A percentile compares a stretch with the other conserved stretches of the same genome.
Evolutionary conservation across 106 monocot genomes (phyloP).

Genomic region (Dioscorea alata): DNA sequence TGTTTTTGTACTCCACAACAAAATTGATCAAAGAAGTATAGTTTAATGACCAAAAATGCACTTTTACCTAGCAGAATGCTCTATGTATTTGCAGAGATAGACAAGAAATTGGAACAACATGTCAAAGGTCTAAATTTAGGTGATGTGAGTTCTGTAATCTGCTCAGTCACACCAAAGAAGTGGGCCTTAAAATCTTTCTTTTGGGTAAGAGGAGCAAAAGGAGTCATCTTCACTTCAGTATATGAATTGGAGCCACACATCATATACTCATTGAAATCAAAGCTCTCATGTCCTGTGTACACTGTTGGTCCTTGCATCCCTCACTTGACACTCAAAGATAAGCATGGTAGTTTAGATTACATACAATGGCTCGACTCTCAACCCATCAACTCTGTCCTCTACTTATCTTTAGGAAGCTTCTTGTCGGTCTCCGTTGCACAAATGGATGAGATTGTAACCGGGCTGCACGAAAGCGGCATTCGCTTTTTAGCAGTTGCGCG

Average conservation of each 20-base stretch:
- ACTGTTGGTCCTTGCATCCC: conserved; percentile 63
- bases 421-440: conserved; percentile 16
- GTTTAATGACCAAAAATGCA: not conserved
- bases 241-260: conserved; percentile 50
- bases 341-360: conserved; percentile 6
- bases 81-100: conserved; percentile 1
- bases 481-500: conserved; percentile 39
- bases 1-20: too few relatives aligned
- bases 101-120: conserved; percentile 22
- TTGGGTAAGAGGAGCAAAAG: conserved; percentile 17
- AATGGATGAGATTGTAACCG: conserved; percentile 38
- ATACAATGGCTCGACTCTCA: conserved; percentile 57
- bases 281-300: conserved; percentile 43
- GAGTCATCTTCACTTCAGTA: conserved; percentile 12
- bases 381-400: conserved; percentile 43
- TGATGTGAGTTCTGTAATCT: conserved; percentile 8
- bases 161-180: not conserved
- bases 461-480: conserved; percentile 25
- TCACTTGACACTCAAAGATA: conserved; percentile 16
- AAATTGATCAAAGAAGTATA: not conserved
- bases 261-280: conserved; percentile 20
- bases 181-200: conserved; percentile 5
- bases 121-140: conserved; percentile 23
- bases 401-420: conserved; percentile 66
- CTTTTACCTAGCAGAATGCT: not conserved